These are phyloP conservation scores for Eutrema heterophyllum DNA, from an alignment of 345 rosid genomes.

Conservation along the genomic window DNA sequence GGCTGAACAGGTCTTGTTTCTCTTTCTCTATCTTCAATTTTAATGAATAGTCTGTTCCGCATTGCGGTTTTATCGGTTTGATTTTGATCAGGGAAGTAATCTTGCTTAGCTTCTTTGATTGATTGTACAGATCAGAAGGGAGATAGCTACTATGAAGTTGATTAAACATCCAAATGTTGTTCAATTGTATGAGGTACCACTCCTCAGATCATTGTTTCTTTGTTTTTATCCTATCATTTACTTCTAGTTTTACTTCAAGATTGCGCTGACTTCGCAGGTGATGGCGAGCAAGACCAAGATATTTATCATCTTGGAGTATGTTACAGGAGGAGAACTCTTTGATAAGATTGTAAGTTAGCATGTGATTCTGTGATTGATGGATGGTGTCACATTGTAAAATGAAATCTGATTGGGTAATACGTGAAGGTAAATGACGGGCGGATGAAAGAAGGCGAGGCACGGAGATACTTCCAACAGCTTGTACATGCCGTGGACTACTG, in stretches of 20 bases:
- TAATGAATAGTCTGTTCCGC: background rate
- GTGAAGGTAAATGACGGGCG: conserved; percentile 83
- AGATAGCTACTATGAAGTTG: conserved; percentile 88
- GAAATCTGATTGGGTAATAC: background rate
- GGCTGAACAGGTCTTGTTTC: conserved; percentile 77
- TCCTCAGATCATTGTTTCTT: background rate
- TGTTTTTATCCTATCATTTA: background rate
- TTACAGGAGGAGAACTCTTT: conserved; percentile 79
- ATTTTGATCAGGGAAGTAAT: background rate
- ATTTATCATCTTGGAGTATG: conserved; percentile 64
- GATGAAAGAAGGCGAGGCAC: conserved; percentile 85
- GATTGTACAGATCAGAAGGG: conserved; percentile 71
- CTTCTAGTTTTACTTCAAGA: background rate
- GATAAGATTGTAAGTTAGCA: conserved; percentile 64
- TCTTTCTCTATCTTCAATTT: background rate
- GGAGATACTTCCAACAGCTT: conserved; percentile 95
- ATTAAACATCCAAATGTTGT: conserved; percentile 95
- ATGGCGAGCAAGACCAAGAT: conserved; percentile 78
- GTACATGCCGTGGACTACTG: conserved; percentile 92
- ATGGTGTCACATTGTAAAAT: background rate
- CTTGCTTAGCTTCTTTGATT: conserved; percentile 3
- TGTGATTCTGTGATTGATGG: background rate
- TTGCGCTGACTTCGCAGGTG: conserved; percentile 34
- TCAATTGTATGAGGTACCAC: conserved; percentile 61
- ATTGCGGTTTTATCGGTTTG: background rate